phyloP scores from a whole-genome alignment of 345 rosid genomes.

The Citrus inodora region DNA sequence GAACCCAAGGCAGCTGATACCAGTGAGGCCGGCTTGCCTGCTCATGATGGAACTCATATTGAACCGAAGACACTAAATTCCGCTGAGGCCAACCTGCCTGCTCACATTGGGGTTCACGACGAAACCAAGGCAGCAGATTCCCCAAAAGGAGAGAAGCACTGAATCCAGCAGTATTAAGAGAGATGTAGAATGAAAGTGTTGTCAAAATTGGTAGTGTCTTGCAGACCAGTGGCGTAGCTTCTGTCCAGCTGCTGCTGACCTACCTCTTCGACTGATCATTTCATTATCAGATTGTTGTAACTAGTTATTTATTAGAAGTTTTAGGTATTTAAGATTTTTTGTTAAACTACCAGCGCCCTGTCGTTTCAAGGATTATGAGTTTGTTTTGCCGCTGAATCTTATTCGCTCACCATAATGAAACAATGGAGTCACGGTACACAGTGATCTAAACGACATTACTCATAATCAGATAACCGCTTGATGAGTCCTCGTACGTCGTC shows the following conservation, averaged over 20 bases:
- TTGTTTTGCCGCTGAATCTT: not conserved
- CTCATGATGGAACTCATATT: not conserved
- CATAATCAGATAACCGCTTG: too few relatives aligned
- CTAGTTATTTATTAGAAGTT: too few relatives aligned
- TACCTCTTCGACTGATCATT: not conserved
- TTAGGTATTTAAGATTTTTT: not conserved
- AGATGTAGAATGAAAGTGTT: not conserved
- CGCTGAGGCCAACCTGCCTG: too few relatives aligned
- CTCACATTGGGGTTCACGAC: not conserved
- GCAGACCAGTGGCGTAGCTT: not conserved
- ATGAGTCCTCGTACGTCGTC: too few relatives aligned
- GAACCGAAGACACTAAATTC: conserved; percentile 11
- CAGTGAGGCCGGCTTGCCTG: not conserved
- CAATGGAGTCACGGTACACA: not conserved
- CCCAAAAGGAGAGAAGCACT: not conserved
- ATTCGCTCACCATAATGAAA: not conserved
- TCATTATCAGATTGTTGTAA: not conserved
- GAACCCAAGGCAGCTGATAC: not conserved
- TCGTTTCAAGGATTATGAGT: not conserved
- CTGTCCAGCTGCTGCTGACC: not conserved
- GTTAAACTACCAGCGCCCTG: not conserved
- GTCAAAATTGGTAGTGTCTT: not conserved
- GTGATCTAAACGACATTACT: too few relatives aligned
- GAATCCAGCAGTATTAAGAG: conserved; percentile 18
- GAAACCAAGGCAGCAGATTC: conserved; percentile 14